Evolutionary conservation across 75 land plant genomes (phyloP), one percentile per base, ranked within the genome.

Genomic region (Cryptomeria japonica): DNA sequence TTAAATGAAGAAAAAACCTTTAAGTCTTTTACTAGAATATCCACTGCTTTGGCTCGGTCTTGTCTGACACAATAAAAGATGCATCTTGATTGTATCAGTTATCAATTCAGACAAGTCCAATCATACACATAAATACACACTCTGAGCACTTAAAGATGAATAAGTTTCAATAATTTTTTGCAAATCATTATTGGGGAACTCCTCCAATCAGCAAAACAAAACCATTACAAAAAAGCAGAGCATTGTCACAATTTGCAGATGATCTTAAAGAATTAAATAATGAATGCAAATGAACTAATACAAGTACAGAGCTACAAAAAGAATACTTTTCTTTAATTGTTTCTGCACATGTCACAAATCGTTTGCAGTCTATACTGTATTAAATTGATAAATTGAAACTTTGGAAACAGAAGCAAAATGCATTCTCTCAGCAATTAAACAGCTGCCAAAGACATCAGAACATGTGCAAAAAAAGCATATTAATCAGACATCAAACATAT

Each of bases 31-130:
- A 97, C 96, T 58, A 97, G 92, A 85, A 97, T 96, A 0, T 96
- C 99, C 31, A 96, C 95, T n/a, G 96, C 99, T 87, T 96, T 96
- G 14, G 94, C 88, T 39, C 99, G 93, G 86, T 97, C 98, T 86
- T 93, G 92, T 93, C 99, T 97, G 90, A 28, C 25, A 86, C 32
- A 39, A 79, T 13, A 56, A 22, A 39, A 56, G 36, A 44, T 19
- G 76, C 14, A 51, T 34, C 22, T 16, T 39, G n/a, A 84, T 15
- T 79, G 56, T 31, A 47, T 31, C 85, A 84, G 22, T 31, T n/a
- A 84, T 34, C 85, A 32, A 79, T 22, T 79, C 82, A 41, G 41
- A 64, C 64, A 58, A 22, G 64, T 58, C 25, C 16, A 58, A 58
- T 19, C 70, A 64, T 64, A 64, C 1, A 31, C 82, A 79, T 39